These are phyloP conservation scores for Stagonosporopsis rhizophila DNA, from an alignment of 2,329 filamentous ascomycete genomes.

Conservation along the genomic window DNA sequence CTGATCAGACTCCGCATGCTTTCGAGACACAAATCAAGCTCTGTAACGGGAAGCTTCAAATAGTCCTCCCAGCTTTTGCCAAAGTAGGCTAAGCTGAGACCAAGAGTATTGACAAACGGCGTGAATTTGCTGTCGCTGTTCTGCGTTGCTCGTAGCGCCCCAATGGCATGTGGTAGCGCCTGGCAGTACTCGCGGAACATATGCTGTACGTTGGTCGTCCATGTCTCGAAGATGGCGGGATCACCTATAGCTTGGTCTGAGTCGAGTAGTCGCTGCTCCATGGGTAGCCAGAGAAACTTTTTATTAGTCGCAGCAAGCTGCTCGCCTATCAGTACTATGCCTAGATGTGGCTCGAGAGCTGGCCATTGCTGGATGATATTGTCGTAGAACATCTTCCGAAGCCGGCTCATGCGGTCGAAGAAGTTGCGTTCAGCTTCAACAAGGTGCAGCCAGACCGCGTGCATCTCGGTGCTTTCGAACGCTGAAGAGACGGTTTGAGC, in stretches of 20 bases:
- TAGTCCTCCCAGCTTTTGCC: slow-evolving; percentile 42
- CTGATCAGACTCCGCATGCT: slow-evolving; percentile 24
- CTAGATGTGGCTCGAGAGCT: slow-evolving; percentile 32
- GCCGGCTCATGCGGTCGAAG: slow-evolving; percentile 33
- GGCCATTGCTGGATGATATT: slow-evolving; percentile 39
- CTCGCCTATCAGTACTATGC: slow-evolving; percentile 27
- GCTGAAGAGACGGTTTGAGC: neutral
- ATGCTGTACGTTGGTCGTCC: slow-evolving; percentile 28
- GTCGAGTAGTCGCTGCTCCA: slow-evolving; percentile 27
- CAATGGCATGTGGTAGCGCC: slow-evolving; percentile 33
- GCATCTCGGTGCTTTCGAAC: slow-evolving; percentile 27
- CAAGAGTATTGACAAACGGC: slow-evolving; percentile 36
- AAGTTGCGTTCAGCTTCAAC: slow-evolving; percentile 33
- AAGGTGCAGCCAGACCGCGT: slow-evolving; percentile 32
- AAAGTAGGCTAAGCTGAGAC: slow-evolving; percentile 33
- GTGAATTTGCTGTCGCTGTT: slow-evolving; percentile 32
- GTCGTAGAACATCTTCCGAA: slow-evolving; percentile 38
- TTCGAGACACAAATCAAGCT: slow-evolving; percentile 32
- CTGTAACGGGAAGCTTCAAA: slow-evolving; percentile 30
- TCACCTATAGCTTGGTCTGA: slow-evolving; percentile 26
- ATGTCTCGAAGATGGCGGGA: slow-evolving; percentile 31
- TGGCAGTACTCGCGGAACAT: slow-evolving; percentile 36
- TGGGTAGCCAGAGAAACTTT: slow-evolving; percentile 27
- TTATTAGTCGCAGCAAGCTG: slow-evolving; percentile 29
- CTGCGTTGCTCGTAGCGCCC: slow-evolving; percentile 33